A percentile compares a stretch with the other conserved stretches of the same genome.
Evolutionary conservation across 2,329 filamentous ascomycete species (phyloP).

Genomic region (Aspergillus texensis): DNA sequence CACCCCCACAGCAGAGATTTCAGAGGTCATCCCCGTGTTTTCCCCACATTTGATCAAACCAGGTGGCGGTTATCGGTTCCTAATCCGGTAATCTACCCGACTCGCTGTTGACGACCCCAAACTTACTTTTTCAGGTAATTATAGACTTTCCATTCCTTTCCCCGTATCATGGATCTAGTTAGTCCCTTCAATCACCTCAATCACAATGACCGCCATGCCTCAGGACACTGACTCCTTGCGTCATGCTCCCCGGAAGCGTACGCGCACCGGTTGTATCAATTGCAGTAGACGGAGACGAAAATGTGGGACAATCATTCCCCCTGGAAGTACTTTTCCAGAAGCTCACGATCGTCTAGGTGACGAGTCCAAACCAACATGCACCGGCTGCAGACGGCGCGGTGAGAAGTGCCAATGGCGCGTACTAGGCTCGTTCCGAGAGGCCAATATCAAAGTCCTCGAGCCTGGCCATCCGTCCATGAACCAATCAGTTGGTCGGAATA

Average conservation of each 20-base stretch:
- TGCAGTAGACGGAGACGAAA: conserved; percentile 37
- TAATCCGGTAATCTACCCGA: conserved; percentile 16
- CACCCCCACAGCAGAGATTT: background rate
- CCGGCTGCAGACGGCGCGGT: conserved; percentile 32
- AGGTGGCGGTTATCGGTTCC: conserved; percentile 22
- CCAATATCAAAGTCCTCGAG: conserved; percentile 32
- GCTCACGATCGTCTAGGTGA: conserved; percentile 25
- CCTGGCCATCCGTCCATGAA: conserved; percentile 36
- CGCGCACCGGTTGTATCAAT: conserved; percentile 35
- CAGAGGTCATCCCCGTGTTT: background rate
- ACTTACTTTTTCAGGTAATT: background rate
- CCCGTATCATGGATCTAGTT: background rate
- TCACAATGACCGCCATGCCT: background rate
- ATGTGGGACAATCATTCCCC: conserved; percentile 21
- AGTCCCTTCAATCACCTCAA: conserved; percentile 5
- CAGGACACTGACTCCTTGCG: conserved; percentile 9
- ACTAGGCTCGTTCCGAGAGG: conserved; percentile 34
- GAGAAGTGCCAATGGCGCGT: conserved; percentile 36
- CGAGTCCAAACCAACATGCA: conserved; percentile 33
- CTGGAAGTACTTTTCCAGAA: background rate
- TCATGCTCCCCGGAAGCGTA: conserved; percentile 25
- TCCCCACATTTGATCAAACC: conserved; percentile 8
- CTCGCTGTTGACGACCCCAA: conserved; percentile 6
- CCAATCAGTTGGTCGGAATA: conserved; percentile 21
- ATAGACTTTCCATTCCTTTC: background rate